Evolutionary conservation across 2,329 filamentous ascomycete species (phyloP).

Genomic region (Stenocarpella maydis): DNA sequence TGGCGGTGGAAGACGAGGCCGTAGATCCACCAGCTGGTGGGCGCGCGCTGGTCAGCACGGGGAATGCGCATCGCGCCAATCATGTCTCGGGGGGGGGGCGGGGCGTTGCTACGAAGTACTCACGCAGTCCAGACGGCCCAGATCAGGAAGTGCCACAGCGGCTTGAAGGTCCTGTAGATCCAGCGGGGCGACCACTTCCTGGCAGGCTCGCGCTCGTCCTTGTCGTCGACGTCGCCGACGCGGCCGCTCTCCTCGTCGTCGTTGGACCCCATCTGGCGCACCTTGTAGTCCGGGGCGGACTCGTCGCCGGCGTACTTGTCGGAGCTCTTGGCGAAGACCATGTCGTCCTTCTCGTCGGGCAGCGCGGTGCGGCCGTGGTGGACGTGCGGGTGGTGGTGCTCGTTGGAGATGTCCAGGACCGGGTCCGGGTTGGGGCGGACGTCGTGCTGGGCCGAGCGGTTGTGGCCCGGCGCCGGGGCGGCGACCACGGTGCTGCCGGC

Average conservation of each 20-base stretch:
- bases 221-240: conserved; percentile 49
- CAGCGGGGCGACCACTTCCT: conserved; percentile 43
- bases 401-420: conserved; percentile 40
- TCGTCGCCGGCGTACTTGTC: conserved; percentile 45
- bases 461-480: neutral
- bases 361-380: conserved; percentile 50
- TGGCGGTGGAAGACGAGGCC: conserved; percentile 75
- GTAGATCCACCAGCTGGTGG: conserved; percentile 76
- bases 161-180: conserved; percentile 54
- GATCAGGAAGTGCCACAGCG: conserved; percentile 54
- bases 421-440: conserved; percentile 25
- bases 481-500: neutral
- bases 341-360: conserved; percentile 50
- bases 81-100: too few species aligned
- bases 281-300: conserved; percentile 45
- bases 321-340: conserved; percentile 56
- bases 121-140: conserved; percentile 49
- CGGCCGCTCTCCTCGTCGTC: conserved; percentile 47
- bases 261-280: conserved; percentile 37
- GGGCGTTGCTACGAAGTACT: conserved; percentile 37
- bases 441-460: conserved; percentile 16
- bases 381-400: conserved; percentile 54
- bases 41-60: conserved; percentile 34
- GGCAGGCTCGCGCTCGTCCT: conserved; percentile 36
- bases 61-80: too few species aligned